Evolutionary conservation across 768 basidiomycete species (phyloP), one percentile per base, ranked within the genome.

Genomic region (Suillus placidus): DNA sequence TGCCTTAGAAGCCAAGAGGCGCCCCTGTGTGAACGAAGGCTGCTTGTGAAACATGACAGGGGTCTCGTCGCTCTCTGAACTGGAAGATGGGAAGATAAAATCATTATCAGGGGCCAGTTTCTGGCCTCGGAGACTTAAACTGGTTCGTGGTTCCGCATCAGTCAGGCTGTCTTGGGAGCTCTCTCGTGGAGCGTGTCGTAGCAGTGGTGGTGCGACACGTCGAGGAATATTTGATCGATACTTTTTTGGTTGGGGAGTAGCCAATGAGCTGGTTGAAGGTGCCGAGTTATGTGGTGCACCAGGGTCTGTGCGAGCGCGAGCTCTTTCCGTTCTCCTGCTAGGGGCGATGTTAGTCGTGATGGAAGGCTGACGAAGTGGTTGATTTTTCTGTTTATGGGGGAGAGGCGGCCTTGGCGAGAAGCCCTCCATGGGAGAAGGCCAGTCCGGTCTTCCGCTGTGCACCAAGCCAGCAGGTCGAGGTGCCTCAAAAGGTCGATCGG

Each of bases 101-200:
- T 80, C 79, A 64, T 84, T 84, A 8, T 82, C 77, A 32, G 85
- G 81, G 13, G 80, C 80, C 20, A 85, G 72, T 49, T 79, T 83
- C 6, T 83, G 79, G 60, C 74, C 76, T 30, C 74, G 73, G n/a
- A 26, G 62, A 13, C 20, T 35, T 56, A 68, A 13, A 26, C 54
- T 32, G 66, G 42, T 20, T 81, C 77, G 43, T 52, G 73, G 71
- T 56, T 78, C 77, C n/a, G 67, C 20, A 6, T 55, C 54, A 10
- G 54, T 55, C 54, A 55, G 20, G 12, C 54, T 55, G 12, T 55
- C 54, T n/a, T 35, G 10, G 3, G 54, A 35, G 10, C 54, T 55
- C 34, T 55, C 54, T 55, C 54, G 54, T 35, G 54, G 54, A 69
- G 62, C 70, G 26, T 30, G 65, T 67, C 62, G 60, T 68, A 34